Evolutionary conservation across 768 basidiomycete genomes (phyloP), one percentile per base, ranked within the genome.

Genomic region (Mycena olivaceomarginata): DNA sequence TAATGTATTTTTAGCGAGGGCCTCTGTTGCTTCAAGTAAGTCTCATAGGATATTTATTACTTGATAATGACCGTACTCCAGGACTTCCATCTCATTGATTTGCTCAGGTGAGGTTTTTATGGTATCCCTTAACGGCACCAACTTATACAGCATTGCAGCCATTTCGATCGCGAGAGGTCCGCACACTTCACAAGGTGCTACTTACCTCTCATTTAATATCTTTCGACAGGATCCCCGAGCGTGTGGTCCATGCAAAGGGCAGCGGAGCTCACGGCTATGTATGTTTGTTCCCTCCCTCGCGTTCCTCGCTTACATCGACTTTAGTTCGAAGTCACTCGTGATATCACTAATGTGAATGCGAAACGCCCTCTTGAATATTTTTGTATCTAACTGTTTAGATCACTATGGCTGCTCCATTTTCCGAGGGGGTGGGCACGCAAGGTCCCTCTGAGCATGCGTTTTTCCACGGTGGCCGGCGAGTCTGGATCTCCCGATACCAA

Each of bases 261-360:
- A 79, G 78, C 22, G 78, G 78, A 22, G 78, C 78, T 45, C 78
- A 79, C 39, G 78, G 78, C 39, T 79, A 79, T 48, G 77, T 74
- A 63, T 13, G 56, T 51, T 0, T 51, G 40, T 10, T 4, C n/a
- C 37, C 9, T 66, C 39, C 22, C 6, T 69, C 15, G 6, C 22
- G n/a, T 46, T 40, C 22, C 15, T 18, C 13, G 13, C 48, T 67
- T n/a, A 68, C 11, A 20, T 25, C 20, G 31, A n/a, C 13, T 62
- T 6, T n/a, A 78, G 77, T 74, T 79, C 25, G 74, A 79, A 63
- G 78, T 79, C 65, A 79, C 78, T 20, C 71, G 72, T 8, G 78
- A 79, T 45, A 74, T 79, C 41, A 41, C 53, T 43, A 76, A 79
- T 64, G 78, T 79, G 39, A 70, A 48, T 39, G 7, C 16, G 5